These are phyloP conservation scores for Psilocybe tampanensis DNA, from an alignment of 768 basidiomycete genomes.

Conservation along the genomic window DNA sequence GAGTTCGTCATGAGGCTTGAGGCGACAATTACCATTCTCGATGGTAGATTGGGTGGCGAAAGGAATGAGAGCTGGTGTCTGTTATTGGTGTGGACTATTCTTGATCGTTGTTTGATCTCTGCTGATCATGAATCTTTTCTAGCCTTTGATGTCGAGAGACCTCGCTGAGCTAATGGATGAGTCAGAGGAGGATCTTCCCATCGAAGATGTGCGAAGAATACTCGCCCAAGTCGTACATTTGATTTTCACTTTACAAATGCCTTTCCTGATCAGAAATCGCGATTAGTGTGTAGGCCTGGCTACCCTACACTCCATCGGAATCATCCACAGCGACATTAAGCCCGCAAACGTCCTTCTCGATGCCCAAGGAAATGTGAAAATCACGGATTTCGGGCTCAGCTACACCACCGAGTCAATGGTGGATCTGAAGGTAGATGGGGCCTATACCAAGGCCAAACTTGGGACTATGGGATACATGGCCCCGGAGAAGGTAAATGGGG, in stretches of 20 bases:
- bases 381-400: neutral
- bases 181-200: neutral
- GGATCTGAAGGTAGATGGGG: neutral
- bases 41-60: neutral
- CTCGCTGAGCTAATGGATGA: neutral
- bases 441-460: neutral
- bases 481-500: neutral
- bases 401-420: neutral
- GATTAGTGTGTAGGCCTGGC: neutral
- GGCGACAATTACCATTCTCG: neutral
- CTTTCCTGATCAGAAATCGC: neutral
- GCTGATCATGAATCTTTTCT: neutral
- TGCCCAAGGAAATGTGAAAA: neutral
- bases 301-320: conserved; percentile 7
- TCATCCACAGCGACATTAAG: conserved; percentile 10
- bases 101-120: neutral
- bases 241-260: neutral
- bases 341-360: conserved; percentile 3
- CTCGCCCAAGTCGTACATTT: neutral
- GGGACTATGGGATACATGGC: neutral
- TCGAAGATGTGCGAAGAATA: neutral
- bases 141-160: neutral
- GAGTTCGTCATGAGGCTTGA: neutral
- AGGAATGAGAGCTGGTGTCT: neutral
- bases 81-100: conserved; percentile 5